Conservation (phyloP, 352 stramenopile species). For the Pythium pyrilobum region DNA sequence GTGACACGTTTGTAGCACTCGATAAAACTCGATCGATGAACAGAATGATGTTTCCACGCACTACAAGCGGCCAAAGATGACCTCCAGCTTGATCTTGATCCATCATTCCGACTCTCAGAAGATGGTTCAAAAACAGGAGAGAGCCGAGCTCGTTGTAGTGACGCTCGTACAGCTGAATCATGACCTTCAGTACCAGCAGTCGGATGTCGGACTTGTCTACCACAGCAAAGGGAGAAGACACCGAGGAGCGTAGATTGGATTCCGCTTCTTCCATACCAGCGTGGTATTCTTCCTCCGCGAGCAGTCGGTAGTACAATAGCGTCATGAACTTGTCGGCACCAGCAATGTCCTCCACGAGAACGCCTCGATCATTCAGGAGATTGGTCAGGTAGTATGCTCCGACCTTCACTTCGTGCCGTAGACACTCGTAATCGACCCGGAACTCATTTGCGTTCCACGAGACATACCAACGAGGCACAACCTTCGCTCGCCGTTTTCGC, state of each 20-base stretch:
- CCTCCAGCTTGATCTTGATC: conserved; percentile 33
- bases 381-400: conserved; percentile 81
- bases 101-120: conserved; percentile 79
- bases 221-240: conserved; percentile 28
- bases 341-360: conserved; percentile 76
- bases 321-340: conserved; percentile 79
- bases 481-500: conserved; percentile 60
- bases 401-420: conserved; percentile 74
- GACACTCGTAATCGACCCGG: conserved; percentile 64
- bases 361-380: conserved; percentile 72
- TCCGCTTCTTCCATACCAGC: conserved; percentile 2
- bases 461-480: conserved; percentile 77
- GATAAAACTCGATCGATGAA: conserved; percentile 80
- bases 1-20: conserved; percentile 71
- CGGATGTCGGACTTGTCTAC: conserved; percentile 68
- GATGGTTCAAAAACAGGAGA: conserved; percentile 79
- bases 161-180: conserved; percentile 84
- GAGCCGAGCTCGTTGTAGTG: conserved; percentile 73
- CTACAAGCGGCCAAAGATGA: conserved; percentile 59
- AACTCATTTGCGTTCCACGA: conserved; percentile 88
- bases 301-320: conserved; percentile 79
- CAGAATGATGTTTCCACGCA: conserved; percentile 80
- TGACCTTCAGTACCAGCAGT: conserved; percentile 78
- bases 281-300: conserved; percentile 51
- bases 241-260: conserved; percentile 7